Conservation (phyloP, 2,329 filamentous ascomycete species). For the Clathrospora elynae region DNA sequence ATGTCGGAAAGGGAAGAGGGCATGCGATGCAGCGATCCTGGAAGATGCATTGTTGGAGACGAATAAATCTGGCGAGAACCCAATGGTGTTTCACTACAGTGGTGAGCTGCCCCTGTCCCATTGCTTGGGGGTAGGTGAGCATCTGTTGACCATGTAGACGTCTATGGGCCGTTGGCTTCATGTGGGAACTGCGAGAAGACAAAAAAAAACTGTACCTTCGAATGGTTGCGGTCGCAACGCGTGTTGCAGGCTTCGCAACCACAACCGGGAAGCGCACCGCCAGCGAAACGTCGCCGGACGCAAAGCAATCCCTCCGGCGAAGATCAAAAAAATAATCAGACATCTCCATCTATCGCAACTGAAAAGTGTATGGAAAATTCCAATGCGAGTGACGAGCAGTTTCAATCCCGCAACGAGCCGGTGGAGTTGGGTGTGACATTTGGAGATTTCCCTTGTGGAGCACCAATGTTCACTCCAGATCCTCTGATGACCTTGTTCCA, state of each 20-base stretch:
- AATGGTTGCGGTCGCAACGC: conserved; percentile 50
- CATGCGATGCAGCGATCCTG: conserved; percentile 51
- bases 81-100: conserved; percentile 44
- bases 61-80: conserved; percentile 26
- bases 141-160: conserved; percentile 36
- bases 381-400: conserved; percentile 4
- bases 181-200: conserved; percentile 54
- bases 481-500: conserved; percentile 7
- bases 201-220: conserved; percentile 53
- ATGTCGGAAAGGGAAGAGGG: conserved; percentile 54
- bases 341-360: not conserved
- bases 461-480: conserved; percentile 19
- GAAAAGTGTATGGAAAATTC: not conserved
- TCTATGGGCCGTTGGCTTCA: conserved; percentile 41
- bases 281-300: conserved; percentile 40
- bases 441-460: conserved; percentile 35
- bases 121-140: no score
- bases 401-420: conserved; percentile 11
- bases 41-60: conserved; percentile 41
- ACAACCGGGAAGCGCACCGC: conserved; percentile 23
- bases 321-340: conserved; percentile 7
- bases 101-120: no score
- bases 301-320: conserved; percentile 18
- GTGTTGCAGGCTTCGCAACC: conserved; percentile 36
- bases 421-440: conserved; percentile 35